phyloP scores from a whole-genome alignment of 2,329 filamentous ascomycete genomes.

The Penicillium sp. region DNA sequence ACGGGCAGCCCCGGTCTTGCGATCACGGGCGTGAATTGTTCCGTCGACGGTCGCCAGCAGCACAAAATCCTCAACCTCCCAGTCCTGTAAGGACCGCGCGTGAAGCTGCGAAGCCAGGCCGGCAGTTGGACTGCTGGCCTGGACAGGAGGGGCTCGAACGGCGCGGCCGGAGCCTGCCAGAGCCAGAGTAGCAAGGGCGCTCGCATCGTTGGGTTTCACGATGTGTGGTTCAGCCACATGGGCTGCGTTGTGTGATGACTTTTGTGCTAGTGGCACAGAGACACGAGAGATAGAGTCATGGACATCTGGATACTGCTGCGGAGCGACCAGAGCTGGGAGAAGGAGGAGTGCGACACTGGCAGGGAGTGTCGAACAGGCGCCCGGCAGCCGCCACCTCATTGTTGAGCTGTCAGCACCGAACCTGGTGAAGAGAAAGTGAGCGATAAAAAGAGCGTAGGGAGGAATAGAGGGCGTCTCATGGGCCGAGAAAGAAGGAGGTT shows the following conservation, averaged over 20 bases:
- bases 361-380: conserved; percentile 55
- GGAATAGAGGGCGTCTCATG: conserved; percentile 9
- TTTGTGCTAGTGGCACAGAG: conserved; percentile 28
- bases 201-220: conserved; percentile 65
- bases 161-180: conserved; percentile 70
- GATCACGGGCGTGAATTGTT: conserved; percentile 86
- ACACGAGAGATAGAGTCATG: conserved; percentile 30
- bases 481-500: conserved; percentile 3
- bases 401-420: conserved; percentile 42
- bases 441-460: neutral
- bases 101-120: conserved; percentile 77
- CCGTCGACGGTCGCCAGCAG: conserved; percentile 99
- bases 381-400: conserved; percentile 66
- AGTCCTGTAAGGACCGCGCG: conserved; percentile 98
- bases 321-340: conserved; percentile 61
- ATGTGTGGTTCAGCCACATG: conserved; percentile 24
- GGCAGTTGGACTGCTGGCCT: conserved; percentile 61
- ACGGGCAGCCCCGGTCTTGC: conserved; percentile 76
- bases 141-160: conserved; percentile 91
- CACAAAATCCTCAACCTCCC: conserved; percentile 99
- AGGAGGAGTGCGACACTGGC: conserved; percentile 60
- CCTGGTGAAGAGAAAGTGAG: neutral
- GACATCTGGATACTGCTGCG: conserved; percentile 57
- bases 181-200: conserved; percentile 97
- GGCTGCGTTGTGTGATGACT: conserved; percentile 15